These are phyloP conservation scores for Pleurotus tuber-regium DNA, from an alignment of 768 basidiomycete genomes.

Conservation along the genomic window DNA sequence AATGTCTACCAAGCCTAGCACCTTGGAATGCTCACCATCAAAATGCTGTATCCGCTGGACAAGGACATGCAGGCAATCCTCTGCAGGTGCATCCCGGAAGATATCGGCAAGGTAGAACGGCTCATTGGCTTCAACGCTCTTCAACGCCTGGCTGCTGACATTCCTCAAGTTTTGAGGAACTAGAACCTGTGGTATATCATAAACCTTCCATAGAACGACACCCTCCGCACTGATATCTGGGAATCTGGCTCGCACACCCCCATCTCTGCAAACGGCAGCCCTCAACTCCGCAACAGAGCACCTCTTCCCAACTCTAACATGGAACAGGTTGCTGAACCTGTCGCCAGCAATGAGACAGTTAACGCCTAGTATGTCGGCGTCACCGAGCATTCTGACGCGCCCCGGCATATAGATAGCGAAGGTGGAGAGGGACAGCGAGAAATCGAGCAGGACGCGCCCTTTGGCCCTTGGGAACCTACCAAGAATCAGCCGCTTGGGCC, in stretches of 20 bases:
- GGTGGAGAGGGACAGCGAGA: not conserved
- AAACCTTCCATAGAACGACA: constrained; percentile 6
- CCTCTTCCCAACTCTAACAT: constrained; percentile 6
- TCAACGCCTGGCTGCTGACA: not conserved
- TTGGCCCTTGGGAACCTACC: constrained; percentile 4
- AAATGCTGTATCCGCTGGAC: constrained; percentile 2
- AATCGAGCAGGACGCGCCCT: constrained; percentile 7
- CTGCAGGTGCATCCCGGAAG: constrained; percentile 7
- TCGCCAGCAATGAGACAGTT: constrained; percentile 9
- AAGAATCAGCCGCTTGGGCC: constrained; percentile 11
- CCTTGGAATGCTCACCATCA: not conserved
- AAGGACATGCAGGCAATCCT: constrained; percentile 8
- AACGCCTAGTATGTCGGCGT: constrained; percentile 3
- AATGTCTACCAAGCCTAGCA: not conserved
- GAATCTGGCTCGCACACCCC: constrained; percentile 7
- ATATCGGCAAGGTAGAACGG: constrained; percentile 7
- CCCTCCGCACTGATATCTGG: constrained; percentile 5
- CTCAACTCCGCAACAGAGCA: constrained; percentile 10
- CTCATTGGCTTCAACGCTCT: not conserved
- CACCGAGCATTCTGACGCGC: constrained; percentile 10
- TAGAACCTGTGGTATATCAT: constrained; percentile 4
- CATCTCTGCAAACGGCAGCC: constrained; percentile 9
- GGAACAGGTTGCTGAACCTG: constrained; percentile 3
- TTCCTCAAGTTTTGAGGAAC: constrained; percentile 4
- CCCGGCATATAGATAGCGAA: constrained; percentile 7